phyloP scores from a whole-genome alignment of 2,329 filamentous ascomycete genomes.

The Aspergillus sp. region DNA sequence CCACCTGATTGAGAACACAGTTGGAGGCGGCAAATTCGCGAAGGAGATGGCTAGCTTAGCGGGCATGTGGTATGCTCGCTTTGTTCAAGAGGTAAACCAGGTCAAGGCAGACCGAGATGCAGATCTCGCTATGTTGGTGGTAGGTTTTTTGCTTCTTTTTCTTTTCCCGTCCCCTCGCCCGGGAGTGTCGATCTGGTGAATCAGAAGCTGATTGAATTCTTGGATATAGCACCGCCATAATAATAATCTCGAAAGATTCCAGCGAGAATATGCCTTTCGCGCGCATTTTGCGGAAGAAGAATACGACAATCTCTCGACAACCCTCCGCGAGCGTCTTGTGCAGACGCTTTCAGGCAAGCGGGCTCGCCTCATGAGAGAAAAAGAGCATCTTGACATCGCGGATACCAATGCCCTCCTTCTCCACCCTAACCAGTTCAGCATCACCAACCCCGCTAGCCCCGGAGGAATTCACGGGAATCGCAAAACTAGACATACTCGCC shows the following conservation, averaged over 20 bases:
- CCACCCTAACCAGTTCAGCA: constrained; percentile 66
- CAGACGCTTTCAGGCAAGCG: constrained; percentile 59
- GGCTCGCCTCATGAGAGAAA: constrained; percentile 60
- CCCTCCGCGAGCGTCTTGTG: constrained; percentile 62
- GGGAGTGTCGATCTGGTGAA: background rate
- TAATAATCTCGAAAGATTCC: constrained; percentile 55
- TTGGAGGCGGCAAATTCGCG: constrained; percentile 61
- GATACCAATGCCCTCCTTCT: constrained; percentile 66
- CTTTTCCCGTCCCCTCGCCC: background rate
- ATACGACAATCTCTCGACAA: constrained; percentile 58
- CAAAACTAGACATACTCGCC: constrained; percentile 63
- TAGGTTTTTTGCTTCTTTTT: constrained; percentile 47
- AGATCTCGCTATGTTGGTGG: constrained; percentile 76
- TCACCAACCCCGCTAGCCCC: constrained; percentile 63
- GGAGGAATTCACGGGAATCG: constrained; percentile 60
- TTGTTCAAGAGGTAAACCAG: constrained; percentile 83
- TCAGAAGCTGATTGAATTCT: background rate
- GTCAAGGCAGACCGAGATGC: constrained; percentile 84
- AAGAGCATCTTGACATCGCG: constrained; percentile 66
- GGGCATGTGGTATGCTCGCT: constrained; percentile 80
- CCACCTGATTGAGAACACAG: constrained; percentile 59
- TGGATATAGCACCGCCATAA: constrained; percentile 56
- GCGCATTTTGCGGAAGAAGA: constrained; percentile 64
- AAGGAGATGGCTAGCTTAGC: constrained; percentile 66
- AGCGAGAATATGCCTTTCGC: constrained; percentile 59